Evolutionary conservation across 495 filamentous ascomycete species (phyloP).

Genomic region (Corynascus novoguineensis): DNA sequence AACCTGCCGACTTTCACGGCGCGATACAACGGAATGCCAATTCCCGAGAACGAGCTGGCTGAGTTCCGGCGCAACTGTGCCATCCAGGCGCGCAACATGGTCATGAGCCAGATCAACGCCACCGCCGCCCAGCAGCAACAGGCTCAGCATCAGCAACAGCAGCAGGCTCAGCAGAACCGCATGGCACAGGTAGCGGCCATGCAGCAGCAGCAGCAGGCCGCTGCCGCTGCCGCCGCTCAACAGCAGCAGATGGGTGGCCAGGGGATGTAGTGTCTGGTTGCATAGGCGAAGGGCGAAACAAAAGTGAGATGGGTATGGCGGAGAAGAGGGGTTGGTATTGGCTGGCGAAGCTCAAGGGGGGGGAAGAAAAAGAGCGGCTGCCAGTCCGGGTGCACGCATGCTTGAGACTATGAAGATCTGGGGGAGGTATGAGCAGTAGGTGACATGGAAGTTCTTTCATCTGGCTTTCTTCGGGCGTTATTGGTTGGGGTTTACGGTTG

Average conservation of each 20-base stretch:
- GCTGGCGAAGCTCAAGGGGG: not conserved
- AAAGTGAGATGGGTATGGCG: not conserved
- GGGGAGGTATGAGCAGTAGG: too few relatives aligned
- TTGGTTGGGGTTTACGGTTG: too few relatives aligned
- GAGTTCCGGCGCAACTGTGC: slow-evolving; percentile 28
- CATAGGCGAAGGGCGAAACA: not conserved
- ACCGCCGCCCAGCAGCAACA: slow-evolving; percentile 11
- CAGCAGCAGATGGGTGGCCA: slow-evolving; percentile 27
- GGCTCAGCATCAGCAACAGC: slow-evolving; percentile 22
- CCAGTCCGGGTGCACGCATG: too few relatives aligned
- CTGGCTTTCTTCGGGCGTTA: too few relatives aligned
- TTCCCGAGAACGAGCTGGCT: slow-evolving; percentile 31
- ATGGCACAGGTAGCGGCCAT: slow-evolving; percentile 11
- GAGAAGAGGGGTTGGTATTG: not conserved
- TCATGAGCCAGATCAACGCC: not conserved
- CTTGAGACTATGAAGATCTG: too few relatives aligned
- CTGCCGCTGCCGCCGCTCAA: too few relatives aligned
- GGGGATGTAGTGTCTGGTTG: slow-evolving; percentile 14
- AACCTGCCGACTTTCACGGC: slow-evolving; percentile 41
- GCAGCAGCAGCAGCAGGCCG: not conserved
- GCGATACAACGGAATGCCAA: slow-evolving; percentile 33
- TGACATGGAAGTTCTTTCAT: too few relatives aligned
- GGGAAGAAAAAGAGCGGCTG: too few relatives aligned
- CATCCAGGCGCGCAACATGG: slow-evolving; percentile 23
- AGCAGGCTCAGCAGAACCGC: slow-evolving; percentile 17